These are phyloP conservation scores for Daucus carota DNA, from an alignment of 129 eudicot genomes.

Conservation along the genomic window DH1_v3.0 NC_030389.2:44052001-44052500, in stretches of 20 bases:
- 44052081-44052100: not conserved
- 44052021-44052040: no score
- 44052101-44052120: constrained; percentile 43
- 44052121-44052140: constrained; percentile 52
- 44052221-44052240: constrained; percentile 41
- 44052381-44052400: constrained; percentile 52
- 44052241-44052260: constrained; percentile 58
- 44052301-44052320: constrained; percentile 45
- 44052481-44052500: no score
- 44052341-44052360: constrained; percentile 40
- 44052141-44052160: constrained; percentile 61
- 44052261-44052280: constrained; percentile 77
- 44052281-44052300: constrained; percentile 44
- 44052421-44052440: not conserved
- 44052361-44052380: constrained; percentile 45
- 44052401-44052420: constrained; percentile 30
- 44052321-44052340: constrained; percentile 59
- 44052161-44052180: constrained; percentile 44
- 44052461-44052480: no score
- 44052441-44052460: not conserved
- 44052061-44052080: not conserved
- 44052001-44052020: no score
- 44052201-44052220: constrained; percentile 52
- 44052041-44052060: no score
- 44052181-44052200: constrained; percentile 49